Evolutionary conservation across 208 protist genomes (phyloP), one percentile per base, ranked within the genome.

Genomic region (Wallacemonas sp.): DNA sequence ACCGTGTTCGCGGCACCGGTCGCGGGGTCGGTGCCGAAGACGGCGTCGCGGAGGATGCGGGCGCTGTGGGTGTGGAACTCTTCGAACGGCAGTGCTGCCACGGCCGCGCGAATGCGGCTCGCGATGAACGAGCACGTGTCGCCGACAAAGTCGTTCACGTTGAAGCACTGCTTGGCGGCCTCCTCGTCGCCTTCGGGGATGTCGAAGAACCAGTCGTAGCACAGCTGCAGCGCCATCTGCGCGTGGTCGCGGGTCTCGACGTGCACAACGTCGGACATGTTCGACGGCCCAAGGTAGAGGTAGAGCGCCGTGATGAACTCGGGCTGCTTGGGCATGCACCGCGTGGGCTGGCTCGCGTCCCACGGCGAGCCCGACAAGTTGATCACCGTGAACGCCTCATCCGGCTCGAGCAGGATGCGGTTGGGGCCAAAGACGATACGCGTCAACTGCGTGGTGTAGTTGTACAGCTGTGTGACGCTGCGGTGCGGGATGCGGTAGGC

Each of bases 381-480:
- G 17, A 97, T 65, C 46, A 96, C 76, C 21, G 80, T 95, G 74
- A 96, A 92, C 21, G 76, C 83, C 74, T 97, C 93, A 56, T 94
- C 80, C 16, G 90, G 90, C 66, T 85, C 88, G 23, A 97, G 70
- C 26, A 90, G 69, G 34, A 95, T 75, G 26, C 76, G 78, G 34
- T 88, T 79, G 1, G 93, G 93, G 11, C 93, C 93, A 62, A 95
- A 95, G 32, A 94, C 70, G 21, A 77, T 92, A 48, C 94, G 93
- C 12, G 86, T 85, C 52, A 73, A 72, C 72, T 96, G 92, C 9
- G 78, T 86, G 39, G 75, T 80, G 82, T 98, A 98, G 77, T 98
- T 96, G 78, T 97, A 98, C n/a, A 98, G 85, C 80, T 98, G 97
- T 16, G 98, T 96, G 27, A 96, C 95, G 68, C 90, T 82, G 76